Conservation (phyloP, 306 rosid species). For the Cicer pinnatifidum region DNA sequence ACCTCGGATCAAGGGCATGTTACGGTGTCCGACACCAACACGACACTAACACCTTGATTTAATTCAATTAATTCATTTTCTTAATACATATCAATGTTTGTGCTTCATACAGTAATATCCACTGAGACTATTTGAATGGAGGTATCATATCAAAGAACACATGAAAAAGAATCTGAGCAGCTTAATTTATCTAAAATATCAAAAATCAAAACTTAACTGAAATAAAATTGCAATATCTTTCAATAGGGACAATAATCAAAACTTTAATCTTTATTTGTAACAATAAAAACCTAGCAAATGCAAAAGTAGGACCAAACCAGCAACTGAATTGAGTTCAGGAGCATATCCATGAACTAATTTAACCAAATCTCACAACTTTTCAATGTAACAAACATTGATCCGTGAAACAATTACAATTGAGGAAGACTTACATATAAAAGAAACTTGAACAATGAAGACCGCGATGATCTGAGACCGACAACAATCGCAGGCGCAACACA, state of each 20-base stretch:
- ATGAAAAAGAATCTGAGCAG: slow-evolving; percentile 10
- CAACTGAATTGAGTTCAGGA: slow-evolving; percentile 33
- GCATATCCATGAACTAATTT: slow-evolving; percentile 1
- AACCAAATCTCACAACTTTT: background rate
- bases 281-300: background rate
- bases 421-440: slow-evolving; percentile 21
- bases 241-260: background rate
- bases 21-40: no score
- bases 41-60: no score
- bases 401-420: slow-evolving; percentile 10
- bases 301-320: slow-evolving; percentile 12
- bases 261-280: no score
- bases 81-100: no score
- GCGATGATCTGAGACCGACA: slow-evolving; percentile 40
- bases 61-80: no score
- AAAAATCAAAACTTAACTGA: slow-evolving; percentile 3
- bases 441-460: slow-evolving; percentile 29
- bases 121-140: background rate
- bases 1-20: no score
- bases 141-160: slow-evolving; percentile 21
- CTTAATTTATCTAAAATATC: background rate
- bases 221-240: background rate
- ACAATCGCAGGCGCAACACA: slow-evolving; percentile 23
- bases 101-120: background rate
- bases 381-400: slow-evolving; percentile 17